Evolutionary conservation across 495 filamentous ascomycete genomes (phyloP).

Genomic region (Neurospora sp.): DNA sequence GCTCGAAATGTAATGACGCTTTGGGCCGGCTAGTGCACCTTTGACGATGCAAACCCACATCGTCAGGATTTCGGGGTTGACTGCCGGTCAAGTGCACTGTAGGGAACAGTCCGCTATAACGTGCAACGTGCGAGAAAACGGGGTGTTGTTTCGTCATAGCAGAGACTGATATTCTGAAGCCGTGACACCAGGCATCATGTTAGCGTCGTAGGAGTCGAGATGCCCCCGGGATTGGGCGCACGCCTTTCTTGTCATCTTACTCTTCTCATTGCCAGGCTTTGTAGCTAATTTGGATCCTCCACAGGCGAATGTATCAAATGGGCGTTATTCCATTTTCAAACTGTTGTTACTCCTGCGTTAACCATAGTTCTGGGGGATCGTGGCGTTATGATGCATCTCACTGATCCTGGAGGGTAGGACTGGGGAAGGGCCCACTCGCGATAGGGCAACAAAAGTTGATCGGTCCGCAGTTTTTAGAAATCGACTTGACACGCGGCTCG

Average conservation of each 20-base stretch:
- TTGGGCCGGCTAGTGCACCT: constrained; percentile 11
- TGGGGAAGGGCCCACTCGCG: constrained; percentile 1
- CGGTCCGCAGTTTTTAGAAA: constrained; percentile 5
- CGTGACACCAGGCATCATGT: not conserved
- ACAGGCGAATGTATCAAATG: not conserved
- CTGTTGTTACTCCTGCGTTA: constrained; percentile 4
- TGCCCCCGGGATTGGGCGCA: not conserved
- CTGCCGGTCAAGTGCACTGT: not conserved
- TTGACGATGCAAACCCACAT: not conserved
- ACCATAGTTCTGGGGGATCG: constrained; percentile 4
- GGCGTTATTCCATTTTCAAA: not conserved
- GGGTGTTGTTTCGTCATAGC: not conserved
- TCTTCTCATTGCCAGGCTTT: not conserved
- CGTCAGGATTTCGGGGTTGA: not conserved
- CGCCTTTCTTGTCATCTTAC: not conserved
- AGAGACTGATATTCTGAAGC: not conserved
- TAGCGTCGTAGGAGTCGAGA: not conserved
- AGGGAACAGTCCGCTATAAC: not conserved
- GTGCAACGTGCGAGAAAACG: not conserved
- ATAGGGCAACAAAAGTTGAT: constrained; percentile 5
- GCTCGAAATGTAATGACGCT: constrained; percentile 1
- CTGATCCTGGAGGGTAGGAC: not conserved
- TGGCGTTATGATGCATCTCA: constrained; percentile 6
- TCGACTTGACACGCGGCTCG: constrained; percentile 16
- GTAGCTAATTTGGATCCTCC: not conserved